Percentiles rank a stretch among this genome's conserved stretches.
Evolutionary conservation across 2,329 filamentous ascomycete species (phyloP).

Genomic region (Penicillium paneum): DNA sequence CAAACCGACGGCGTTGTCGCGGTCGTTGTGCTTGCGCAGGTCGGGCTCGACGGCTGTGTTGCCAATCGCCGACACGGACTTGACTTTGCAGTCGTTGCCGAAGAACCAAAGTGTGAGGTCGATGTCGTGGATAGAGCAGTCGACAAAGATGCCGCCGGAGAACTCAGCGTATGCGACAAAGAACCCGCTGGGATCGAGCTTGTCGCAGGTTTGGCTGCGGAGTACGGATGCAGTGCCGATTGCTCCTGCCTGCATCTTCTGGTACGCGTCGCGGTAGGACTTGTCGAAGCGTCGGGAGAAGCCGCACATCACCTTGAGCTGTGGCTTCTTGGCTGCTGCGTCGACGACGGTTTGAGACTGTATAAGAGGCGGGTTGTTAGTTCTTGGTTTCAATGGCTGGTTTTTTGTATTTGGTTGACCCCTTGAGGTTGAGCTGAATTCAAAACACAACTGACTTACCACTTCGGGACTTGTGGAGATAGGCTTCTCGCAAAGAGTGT

Average conservation of each 20-base stretch:
- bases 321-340: constrained; percentile 53
- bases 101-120: constrained; percentile 65
- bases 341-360: constrained; percentile 61
- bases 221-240: constrained; percentile 62
- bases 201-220: constrained; percentile 66
- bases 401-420: neutral
- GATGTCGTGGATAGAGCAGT: constrained; percentile 69
- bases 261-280: constrained; percentile 60
- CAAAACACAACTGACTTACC: constrained; percentile 38
- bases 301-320: constrained; percentile 65
- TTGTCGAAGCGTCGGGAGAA: constrained; percentile 66
- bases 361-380: neutral
- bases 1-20: constrained; percentile 62
- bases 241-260: constrained; percentile 51
- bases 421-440: neutral
- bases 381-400: neutral
- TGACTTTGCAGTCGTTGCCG: constrained; percentile 53
- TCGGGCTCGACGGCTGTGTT: constrained; percentile 60
- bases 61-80: constrained; percentile 55
- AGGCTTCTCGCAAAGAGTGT: constrained; percentile 57
- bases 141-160: constrained; percentile 67
- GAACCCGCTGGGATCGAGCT: constrained; percentile 62
- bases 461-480: constrained; percentile 57
- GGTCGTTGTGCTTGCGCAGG: constrained; percentile 56
- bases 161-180: constrained; percentile 66